phyloP scores from a whole-genome alignment of 129 eudicot species.

The Silybum marianum region DNA sequence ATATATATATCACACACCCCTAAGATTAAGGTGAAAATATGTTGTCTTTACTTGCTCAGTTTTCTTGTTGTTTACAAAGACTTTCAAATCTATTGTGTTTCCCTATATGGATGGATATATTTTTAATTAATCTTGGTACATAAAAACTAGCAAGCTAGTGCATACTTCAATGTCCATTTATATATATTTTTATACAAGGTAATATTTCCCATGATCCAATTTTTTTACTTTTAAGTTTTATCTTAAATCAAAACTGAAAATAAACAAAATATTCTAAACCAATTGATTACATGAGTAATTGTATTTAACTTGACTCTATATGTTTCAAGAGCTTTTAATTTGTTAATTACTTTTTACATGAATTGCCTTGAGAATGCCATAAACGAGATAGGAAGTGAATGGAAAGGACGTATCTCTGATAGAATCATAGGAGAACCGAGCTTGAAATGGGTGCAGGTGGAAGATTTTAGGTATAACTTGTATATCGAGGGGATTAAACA shows the following conservation, averaged over 20 bases:
- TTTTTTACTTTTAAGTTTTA: not conserved
- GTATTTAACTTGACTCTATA: not conserved
- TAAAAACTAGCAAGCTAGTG: conserved; percentile 14
- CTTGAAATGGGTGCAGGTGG: not conserved
- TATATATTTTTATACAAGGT: not conserved
- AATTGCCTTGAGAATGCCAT: not conserved
- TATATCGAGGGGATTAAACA: not conserved
- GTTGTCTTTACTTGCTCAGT: conserved; percentile 44
- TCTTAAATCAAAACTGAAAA: not conserved
- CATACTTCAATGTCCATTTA: conserved; percentile 33
- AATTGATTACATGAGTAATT: not conserved
- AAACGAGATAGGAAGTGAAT: not conserved
- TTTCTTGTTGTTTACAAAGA: conserved; percentile 45
- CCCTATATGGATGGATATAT: conserved; percentile 35
- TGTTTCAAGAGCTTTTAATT: not conserved
- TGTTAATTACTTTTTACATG: not conserved
- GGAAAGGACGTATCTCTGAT: not conserved
- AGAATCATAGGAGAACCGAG: not conserved
- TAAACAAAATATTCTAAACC: not conserved
- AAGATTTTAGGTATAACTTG: not conserved
- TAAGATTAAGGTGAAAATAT: conserved; percentile 41
- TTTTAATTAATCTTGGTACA: conserved; percentile 32
- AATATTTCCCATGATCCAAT: conserved; percentile 25
- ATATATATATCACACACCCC: conserved; percentile 32
- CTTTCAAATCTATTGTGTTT: conserved; percentile 38